These are phyloP conservation scores for Naumovozyma castellii DNA, from an alignment of 805 yeast genomes.

Conservation along the genomic window DNA sequence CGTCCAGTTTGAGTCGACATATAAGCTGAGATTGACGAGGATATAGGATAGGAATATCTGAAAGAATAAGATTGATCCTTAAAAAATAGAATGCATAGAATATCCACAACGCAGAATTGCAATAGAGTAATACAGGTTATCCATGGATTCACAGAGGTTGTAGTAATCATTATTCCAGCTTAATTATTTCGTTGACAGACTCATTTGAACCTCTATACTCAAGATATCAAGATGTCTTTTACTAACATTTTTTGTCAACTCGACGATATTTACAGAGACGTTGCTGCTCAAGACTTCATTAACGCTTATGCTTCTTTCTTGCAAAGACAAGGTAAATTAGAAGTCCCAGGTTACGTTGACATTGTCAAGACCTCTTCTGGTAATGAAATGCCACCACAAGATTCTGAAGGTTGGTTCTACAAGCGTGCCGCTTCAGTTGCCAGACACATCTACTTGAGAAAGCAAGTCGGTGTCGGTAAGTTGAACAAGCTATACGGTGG, in stretches of 20 bases:
- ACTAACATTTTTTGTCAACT: neutral
- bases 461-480: constrained; percentile 98
- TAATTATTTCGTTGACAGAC: too few species aligned
- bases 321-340: constrained; percentile 99
- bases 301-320: constrained; percentile 99
- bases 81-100: too few species aligned
- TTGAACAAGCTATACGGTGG: constrained; percentile 99
- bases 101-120: too few species aligned
- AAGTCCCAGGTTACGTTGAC: constrained; percentile 99
- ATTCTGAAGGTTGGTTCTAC: constrained; percentile 99
- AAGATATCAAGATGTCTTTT: neutral
- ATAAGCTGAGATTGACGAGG: too few species aligned
- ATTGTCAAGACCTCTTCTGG: constrained; percentile 98
- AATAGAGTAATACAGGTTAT: too few species aligned
- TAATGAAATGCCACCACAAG: constrained; percentile 99
- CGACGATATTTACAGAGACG: constrained; percentile 83
- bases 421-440: constrained; percentile 99
- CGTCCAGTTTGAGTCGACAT: too few species aligned
- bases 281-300: constrained; percentile 99
- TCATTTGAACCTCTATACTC: neutral
- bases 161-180: too few species aligned
- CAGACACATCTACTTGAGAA: constrained; percentile 99
- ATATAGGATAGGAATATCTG: too few species aligned
- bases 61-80: too few species aligned
- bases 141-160: too few species aligned